A percentile compares a stretch with the other conserved stretches of the same genome.
Evolutionary conservation across 2,329 filamentous ascomycete genomes (phyloP).

Genomic region (Fusarium agapanthi): DNA sequence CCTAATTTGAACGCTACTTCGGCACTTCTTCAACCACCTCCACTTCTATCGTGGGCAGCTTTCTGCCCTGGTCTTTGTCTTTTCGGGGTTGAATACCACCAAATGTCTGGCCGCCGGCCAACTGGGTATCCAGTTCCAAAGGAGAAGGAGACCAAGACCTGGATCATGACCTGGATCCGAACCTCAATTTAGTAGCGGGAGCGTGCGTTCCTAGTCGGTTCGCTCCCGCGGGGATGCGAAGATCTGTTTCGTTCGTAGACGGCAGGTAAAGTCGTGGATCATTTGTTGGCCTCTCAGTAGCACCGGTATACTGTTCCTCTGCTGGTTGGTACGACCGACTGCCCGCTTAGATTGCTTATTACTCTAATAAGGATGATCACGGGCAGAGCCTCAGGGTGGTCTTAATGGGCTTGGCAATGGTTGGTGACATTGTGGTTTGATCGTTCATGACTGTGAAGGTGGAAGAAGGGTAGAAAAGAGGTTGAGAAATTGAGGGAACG

Average conservation of each 20-base stretch:
- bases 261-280: conserved; percentile 10
- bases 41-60: conserved; percentile 38
- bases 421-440: background rate
- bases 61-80: background rate
- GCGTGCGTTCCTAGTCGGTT: conserved; percentile 25
- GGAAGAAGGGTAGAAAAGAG: background rate
- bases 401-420: background rate
- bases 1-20: conserved; percentile 48
- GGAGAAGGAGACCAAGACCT: conserved; percentile 1
- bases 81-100: conserved; percentile 15
- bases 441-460: background rate
- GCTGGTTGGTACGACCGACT: background rate
- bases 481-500: background rate
- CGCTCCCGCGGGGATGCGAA: conserved; percentile 17
- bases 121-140: conserved; percentile 1
- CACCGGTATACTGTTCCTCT: conserved; percentile 3
- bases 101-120: conserved; percentile 19
- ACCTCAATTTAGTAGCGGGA: conserved; percentile 19
- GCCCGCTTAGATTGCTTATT: background rate
- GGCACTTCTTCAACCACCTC: conserved; percentile 40
- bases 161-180: background rate
- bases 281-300: background rate
- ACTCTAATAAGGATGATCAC: conserved; percentile 10
- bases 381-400: conserved; percentile 18
- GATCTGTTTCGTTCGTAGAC: conserved; percentile 12